Evolutionary conservation across 768 basidiomycete species (phyloP).

Genomic region (Suillus placidus): DNA sequence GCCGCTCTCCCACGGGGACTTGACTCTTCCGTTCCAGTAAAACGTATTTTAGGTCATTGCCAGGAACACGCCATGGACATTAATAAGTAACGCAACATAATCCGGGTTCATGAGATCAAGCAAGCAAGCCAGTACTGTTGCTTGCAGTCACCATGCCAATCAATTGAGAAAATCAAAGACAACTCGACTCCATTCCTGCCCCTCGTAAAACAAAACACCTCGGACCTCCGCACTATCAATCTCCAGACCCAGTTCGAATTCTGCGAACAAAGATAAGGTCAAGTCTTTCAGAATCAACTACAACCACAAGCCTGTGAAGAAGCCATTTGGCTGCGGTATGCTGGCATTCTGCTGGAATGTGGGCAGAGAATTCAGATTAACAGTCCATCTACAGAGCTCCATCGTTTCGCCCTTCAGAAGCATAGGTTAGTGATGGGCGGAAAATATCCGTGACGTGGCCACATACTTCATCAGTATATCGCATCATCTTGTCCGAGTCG

Average conservation of each 20-base stretch:
- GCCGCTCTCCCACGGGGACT: constrained; percentile 14
- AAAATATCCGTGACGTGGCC: constrained; percentile 21
- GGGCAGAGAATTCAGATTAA: constrained; percentile 77
- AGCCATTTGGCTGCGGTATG: constrained; percentile 59
- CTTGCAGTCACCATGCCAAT: constrained; percentile 13
- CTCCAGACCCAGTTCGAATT: constrained; percentile 84
- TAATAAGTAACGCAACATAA: constrained; percentile 6
- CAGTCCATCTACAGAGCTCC: constrained; percentile 87
- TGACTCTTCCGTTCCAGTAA: neutral
- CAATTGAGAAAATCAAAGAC: constrained; percentile 57
- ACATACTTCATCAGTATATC: constrained; percentile 77
- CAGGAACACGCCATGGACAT: constrained; percentile 1
- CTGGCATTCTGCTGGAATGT: constrained; percentile 74
- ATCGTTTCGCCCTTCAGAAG: constrained; percentile 58
- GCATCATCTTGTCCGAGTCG: constrained; percentile 72
- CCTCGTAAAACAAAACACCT: constrained; percentile 73
- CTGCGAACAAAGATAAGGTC: constrained; percentile 36
- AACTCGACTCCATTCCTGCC: constrained; percentile 79
- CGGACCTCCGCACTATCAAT: constrained; percentile 87
- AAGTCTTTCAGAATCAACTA: constrained; percentile 8
- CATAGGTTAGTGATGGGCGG: constrained; percentile 24
- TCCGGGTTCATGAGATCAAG: neutral
- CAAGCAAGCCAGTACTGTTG: neutral
- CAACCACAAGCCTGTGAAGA: constrained; percentile 69
- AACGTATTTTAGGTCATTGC: constrained; percentile 11